Base-by-base conservation (phyloP, 768 basidiomycete species). In the Lactarius akahatsu region DNA sequence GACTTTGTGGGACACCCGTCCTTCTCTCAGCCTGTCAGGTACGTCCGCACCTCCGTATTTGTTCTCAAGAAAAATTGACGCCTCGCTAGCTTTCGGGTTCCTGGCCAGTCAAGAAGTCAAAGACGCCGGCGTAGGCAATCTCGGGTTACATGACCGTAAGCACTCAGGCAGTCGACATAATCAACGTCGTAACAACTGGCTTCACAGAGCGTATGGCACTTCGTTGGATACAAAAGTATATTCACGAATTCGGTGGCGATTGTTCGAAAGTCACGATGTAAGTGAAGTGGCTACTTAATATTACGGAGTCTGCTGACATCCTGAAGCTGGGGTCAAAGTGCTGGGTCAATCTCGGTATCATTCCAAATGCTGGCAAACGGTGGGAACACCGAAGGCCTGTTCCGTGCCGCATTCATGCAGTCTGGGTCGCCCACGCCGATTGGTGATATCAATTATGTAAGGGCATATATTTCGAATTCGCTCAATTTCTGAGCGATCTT, bases 151-250 rank as follows among this genome's bases (percentile, higher is more conserved):
- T 63, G 87, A 90, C 75, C 84, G 84, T 84, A 70, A 73, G 83
- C 76, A 2, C n/a, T 10, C 54, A 4, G 40, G 6, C 4, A 26
- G 11, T 41, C 36, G 13, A 26, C 57, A 54, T 55, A 15, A 26
- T 16, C 23, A 4, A 18, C 2, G 1, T 18, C 15, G 9, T 20
- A 56, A 8, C 47, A 16, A 28, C 23, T n/a, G 47, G 50, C 2
- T 40, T 26, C 63, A 64, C 74, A 88, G 83, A 86, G 72, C 79
- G 84, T 20, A 73, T 82, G 43, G 86, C 86, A 2, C 71, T 91
- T 4, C 74, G 82, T 61, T 90, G 89, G 88, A 76, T 90, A 2
- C 83, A 87, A 67, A 83, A 85, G 71, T 85, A 90, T 71, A 87
- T 90, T 64, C 70, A 73, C 40, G 76, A 76, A 6, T 90, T 89